A percentile compares a stretch with the other conserved stretches of the same genome.
These are phyloP conservation scores for Paramecium octaurelia DNA, from an alignment of 73 alveolate species.

Conservation along the genomic window DNA sequence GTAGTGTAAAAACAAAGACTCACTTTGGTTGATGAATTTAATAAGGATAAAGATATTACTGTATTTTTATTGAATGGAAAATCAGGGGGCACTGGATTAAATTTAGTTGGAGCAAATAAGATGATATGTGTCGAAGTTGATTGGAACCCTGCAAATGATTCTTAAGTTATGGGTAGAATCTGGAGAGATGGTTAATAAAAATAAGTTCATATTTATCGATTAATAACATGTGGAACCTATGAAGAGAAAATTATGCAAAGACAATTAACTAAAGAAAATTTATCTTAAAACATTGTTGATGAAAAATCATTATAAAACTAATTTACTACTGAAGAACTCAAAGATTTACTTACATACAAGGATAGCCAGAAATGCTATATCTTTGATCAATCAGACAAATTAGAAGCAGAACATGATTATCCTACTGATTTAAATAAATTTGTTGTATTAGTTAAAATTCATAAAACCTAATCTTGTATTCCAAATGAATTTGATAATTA, in stretches of 20 bases:
- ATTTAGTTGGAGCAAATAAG: slow-evolving; percentile 77
- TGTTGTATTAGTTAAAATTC: not conserved
- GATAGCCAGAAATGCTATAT: not conserved
- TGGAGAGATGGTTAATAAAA: slow-evolving; percentile 91
- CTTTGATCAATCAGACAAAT: not conserved
- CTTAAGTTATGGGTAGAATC: slow-evolving; percentile 88
- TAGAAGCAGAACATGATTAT: not conserved
- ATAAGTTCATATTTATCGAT: slow-evolving; percentile 85
- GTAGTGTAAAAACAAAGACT: slow-evolving; percentile 25
- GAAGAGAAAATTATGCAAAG: slow-evolving; percentile 88
- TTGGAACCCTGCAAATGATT: slow-evolving; percentile 91
- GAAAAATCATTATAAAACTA: not conserved
- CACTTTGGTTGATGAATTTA: slow-evolving; percentile 48
- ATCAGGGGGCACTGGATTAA: slow-evolving; percentile 86
- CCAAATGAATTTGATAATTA: not conserved
- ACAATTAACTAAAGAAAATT: slow-evolving; percentile 63
- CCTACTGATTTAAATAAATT: not conserved
- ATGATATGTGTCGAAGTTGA: slow-evolving; percentile 73
- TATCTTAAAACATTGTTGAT: slow-evolving; percentile 52
- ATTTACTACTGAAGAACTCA: not conserved
- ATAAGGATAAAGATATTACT: not conserved
- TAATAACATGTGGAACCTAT: slow-evolving; percentile 80
- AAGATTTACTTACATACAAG: not conserved
- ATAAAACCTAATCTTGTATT: not conserved
- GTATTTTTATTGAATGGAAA: slow-evolving; percentile 74